These are phyloP conservation scores for Nicotiana paniculata DNA, from an alignment of 257 asterid species.

Conservation along the genomic window DNA sequence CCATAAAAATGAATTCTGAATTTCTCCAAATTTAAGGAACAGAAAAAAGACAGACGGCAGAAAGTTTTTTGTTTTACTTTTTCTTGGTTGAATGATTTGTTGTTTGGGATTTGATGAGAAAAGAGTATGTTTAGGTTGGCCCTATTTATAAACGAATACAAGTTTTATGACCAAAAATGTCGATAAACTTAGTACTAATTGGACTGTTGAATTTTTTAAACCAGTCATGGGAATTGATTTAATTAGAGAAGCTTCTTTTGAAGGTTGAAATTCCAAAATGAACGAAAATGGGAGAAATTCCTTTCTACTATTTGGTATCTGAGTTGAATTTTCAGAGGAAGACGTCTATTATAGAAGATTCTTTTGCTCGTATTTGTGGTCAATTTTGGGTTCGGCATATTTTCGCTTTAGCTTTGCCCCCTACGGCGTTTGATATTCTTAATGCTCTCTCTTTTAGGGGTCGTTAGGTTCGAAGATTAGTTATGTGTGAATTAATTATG, in stretches of 20 bases:
- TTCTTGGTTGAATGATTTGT: neutral
- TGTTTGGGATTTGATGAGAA: constrained; percentile 1
- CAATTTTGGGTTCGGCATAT: neutral
- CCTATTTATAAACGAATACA: neutral
- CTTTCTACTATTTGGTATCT: neutral
- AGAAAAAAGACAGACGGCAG: neutral
- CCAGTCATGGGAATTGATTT: neutral
- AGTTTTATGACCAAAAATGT: neutral
- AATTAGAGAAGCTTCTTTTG: neutral
- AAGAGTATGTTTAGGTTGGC: neutral
- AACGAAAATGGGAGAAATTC: neutral
- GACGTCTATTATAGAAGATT: neutral
- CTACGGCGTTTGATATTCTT: neutral
- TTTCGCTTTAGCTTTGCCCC: neutral
- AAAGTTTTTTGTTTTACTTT: too few relatives aligned
- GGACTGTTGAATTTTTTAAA: neutral
- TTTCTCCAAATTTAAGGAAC: neutral
- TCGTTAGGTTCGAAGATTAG: too few relatives aligned
- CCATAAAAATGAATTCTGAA: neutral
- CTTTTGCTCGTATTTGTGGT: neutral
- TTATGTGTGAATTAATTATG: too few relatives aligned
- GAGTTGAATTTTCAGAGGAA: neutral
- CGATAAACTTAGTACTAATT: neutral
- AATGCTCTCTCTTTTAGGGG: neutral
- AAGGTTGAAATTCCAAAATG: neutral